phyloP scores from a whole-genome alignment of 78 protist genomes.

The Isochrysis galbana region DNA sequence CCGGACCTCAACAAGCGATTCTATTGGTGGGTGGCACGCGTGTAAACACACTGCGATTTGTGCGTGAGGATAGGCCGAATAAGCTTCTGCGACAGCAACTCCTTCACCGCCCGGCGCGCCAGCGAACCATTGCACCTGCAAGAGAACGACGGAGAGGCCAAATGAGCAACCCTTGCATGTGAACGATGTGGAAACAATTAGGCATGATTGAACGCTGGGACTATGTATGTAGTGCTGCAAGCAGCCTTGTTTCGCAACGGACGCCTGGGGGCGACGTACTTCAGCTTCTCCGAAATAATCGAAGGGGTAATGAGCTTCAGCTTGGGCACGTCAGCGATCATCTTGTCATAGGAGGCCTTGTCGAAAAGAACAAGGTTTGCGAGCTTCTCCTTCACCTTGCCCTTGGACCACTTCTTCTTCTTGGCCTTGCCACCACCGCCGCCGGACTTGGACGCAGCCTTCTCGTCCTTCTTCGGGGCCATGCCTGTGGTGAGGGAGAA shows the following conservation, averaged over 20 bases:
- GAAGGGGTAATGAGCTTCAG: slow-evolving; percentile 88
- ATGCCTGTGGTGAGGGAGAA: too few species aligned
- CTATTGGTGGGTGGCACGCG: slow-evolving; percentile 55
- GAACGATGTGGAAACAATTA: too few species aligned
- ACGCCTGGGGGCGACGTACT: too few species aligned
- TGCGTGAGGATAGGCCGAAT: slow-evolving; percentile 54
- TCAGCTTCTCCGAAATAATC: slow-evolving; percentile 80
- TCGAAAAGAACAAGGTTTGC: slow-evolving; percentile 78
- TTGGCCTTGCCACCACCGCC: slow-evolving; percentile 19
- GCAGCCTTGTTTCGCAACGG: too few species aligned
- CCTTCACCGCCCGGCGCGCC: slow-evolving; percentile 81
- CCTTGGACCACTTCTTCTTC: slow-evolving; percentile 79
- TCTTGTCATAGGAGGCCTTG: slow-evolving; percentile 73
- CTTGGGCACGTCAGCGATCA: slow-evolving; percentile 75
- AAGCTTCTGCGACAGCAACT: slow-evolving; percentile 73
- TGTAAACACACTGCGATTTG: slow-evolving; percentile 75
- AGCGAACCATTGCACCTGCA: slow-evolving; percentile 67
- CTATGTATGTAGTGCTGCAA: too few species aligned
- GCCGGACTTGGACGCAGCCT: neutral
- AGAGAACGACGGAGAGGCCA: neutral
- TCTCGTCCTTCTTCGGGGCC: neutral
- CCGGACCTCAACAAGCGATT: too few species aligned
- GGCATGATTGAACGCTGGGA: too few species aligned
- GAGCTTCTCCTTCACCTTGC: slow-evolving; percentile 84
- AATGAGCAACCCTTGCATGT: too few species aligned